Conservation (phyloP, 345 rosid genomes). For the Linum trigynum region DNA sequence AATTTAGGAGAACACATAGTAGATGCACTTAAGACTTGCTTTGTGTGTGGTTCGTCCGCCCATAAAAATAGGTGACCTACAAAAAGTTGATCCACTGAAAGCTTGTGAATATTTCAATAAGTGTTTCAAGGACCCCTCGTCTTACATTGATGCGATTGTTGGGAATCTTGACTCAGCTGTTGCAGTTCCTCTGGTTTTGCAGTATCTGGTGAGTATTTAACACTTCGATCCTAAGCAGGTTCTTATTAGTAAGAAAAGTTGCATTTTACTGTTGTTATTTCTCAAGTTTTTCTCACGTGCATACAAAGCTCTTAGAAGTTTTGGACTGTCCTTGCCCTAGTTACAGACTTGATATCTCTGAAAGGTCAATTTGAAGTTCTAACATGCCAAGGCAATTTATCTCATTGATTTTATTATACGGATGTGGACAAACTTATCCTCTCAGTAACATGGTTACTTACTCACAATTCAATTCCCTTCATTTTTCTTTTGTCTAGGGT, state of each 20-base stretch:
- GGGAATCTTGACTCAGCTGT: constrained; percentile 66
- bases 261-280: constrained; percentile 8
- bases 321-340: not conserved
- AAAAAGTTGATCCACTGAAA: constrained; percentile 66
- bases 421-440: too few species aligned
- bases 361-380: not conserved
- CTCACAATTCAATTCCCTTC: not conserved
- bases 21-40: constrained; percentile 1
- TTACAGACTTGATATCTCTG: not conserved
- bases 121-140: constrained; percentile 91
- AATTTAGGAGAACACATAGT: constrained; percentile 5
- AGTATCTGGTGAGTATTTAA: constrained; percentile 63
- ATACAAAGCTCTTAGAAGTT: not conserved
- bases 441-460: too few species aligned
- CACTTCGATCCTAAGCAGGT: not conserved
- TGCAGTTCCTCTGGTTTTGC: constrained; percentile 67
- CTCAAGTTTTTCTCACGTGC: constrained; percentile 6
- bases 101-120: constrained; percentile 81
- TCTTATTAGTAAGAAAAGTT: not conserved
- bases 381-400: too few species aligned
- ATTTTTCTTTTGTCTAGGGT: constrained; percentile 31
- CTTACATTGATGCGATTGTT: constrained; percentile 73
- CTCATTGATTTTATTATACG: too few species aligned
- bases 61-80: constrained; percentile 58
- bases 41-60: constrained; percentile 46